Evolutionary conservation across 352 stramenopile genomes (phyloP).

Genomic region (Phytophthora aleatoria): DNA sequence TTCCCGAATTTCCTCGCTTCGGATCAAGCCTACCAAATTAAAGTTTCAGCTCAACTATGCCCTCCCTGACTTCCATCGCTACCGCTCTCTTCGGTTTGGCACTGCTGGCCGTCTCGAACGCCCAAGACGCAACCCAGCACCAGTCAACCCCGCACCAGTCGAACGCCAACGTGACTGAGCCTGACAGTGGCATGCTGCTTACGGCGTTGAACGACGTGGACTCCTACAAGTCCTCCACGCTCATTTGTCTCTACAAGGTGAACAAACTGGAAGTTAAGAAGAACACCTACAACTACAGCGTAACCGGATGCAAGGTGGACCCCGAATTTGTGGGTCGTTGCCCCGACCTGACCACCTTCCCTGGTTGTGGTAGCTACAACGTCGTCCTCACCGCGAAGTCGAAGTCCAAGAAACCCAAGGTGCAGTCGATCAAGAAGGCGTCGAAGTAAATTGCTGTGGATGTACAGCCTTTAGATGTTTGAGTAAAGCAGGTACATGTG

Average conservation of each 20-base stretch:
- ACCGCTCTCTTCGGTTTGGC: conserved; percentile 11
- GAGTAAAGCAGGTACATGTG: background rate
- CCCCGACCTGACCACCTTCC: conserved; percentile 32
- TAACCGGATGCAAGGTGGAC: conserved; percentile 42
- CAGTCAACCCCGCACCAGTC: conserved; percentile 8
- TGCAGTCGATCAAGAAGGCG: conserved; percentile 34
- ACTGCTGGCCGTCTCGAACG: conserved; percentile 1
- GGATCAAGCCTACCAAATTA: conserved; percentile 11
- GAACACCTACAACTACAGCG: conserved; percentile 49
- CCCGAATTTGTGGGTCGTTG: conserved; percentile 37
- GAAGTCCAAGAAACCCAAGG: conserved; percentile 37
- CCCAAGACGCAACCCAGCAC: conserved; percentile 1
- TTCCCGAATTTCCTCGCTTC: conserved; percentile 14
- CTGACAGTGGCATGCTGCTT: conserved; percentile 27
- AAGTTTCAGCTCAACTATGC: conserved; percentile 1
- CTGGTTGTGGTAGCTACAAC: conserved; percentile 28
- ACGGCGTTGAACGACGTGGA: conserved; percentile 27
- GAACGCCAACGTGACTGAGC: conserved; percentile 17
- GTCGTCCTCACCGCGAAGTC: conserved; percentile 35
- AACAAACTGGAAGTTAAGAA: conserved; percentile 37
- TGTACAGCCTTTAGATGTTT: conserved; percentile 1
- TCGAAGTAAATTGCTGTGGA: conserved; percentile 9
- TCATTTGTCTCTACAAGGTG: conserved; percentile 42
- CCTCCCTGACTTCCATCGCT: conserved; percentile 10
- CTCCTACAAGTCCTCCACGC: conserved; percentile 29